Conservation (phyloP, 2,329 filamentous ascomycete genomes). For the Xylaria sp. region DNA sequence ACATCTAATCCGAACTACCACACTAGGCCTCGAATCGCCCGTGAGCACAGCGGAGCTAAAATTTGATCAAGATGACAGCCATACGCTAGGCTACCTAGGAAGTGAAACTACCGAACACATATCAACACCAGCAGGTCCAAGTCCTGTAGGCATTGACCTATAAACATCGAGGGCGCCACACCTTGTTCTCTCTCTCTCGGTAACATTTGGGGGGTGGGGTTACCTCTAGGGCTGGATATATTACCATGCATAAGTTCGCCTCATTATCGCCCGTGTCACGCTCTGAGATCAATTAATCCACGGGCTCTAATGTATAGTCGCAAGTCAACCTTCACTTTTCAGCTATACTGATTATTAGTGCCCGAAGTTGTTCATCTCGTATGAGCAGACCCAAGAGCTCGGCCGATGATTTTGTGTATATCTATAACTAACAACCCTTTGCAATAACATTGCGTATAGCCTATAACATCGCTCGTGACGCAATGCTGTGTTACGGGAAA, state of each 20-base stretch:
- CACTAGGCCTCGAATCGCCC: too few species aligned
- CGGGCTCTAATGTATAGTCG: neutral
- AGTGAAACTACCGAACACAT: neutral
- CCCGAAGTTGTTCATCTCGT: neutral
- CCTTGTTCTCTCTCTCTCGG: neutral
- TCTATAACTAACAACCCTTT: too few species aligned
- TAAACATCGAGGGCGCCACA: conserved; percentile 4
- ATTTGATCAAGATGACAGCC: neutral
- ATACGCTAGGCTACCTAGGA: neutral
- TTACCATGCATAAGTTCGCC: conserved; percentile 3
- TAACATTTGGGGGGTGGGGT: neutral
- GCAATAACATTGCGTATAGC: too few species aligned
- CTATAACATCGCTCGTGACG: neutral
- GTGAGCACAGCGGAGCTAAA: too few species aligned
- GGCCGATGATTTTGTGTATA: too few species aligned
- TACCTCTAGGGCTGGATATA: neutral
- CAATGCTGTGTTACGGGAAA: neutral
- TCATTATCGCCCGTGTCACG: neutral
- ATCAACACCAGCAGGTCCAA: neutral
- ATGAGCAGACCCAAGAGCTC: neutral
- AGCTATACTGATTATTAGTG: neutral
- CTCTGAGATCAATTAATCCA: neutral
- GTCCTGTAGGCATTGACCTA: neutral
- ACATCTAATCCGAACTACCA: neutral
- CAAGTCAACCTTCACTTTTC: neutral